phyloP scores from a whole-genome alignment of 2,329 filamentous ascomycete species.

The Chaetomium globosum region DNA sequence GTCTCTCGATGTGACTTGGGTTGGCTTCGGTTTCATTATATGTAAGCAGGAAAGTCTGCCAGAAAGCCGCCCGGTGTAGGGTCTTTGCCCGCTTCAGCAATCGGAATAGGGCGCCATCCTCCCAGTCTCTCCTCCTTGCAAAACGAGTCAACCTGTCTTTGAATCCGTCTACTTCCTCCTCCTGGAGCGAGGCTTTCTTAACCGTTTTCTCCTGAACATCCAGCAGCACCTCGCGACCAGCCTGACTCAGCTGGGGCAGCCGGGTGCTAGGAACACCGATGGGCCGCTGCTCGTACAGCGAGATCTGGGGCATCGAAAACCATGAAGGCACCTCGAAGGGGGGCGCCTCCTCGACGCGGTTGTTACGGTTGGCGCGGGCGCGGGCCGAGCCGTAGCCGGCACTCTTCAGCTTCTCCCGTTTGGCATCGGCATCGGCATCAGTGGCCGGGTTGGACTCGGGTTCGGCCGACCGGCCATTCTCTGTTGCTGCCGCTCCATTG shows the following conservation, averaged over 20 bases:
- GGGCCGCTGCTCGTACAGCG: conserved; percentile 33
- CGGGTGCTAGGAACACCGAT: conserved; percentile 22
- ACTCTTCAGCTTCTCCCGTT: conserved; percentile 30
- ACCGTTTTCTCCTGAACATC: conserved; percentile 21
- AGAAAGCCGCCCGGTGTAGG: conserved; percentile 28
- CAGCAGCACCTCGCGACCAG: conserved; percentile 26
- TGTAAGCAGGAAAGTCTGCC: conserved; percentile 26
- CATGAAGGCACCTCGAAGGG: conserved; percentile 29
- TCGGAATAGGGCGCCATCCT: background rate
- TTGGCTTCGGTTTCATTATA: conserved; percentile 20
- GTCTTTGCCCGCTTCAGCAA: conserved; percentile 14
- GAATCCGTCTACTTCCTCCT: conserved; percentile 21
- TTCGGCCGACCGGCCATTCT: conserved; percentile 18
- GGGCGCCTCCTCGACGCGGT: conserved; percentile 31
- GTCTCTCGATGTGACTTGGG: conserved; percentile 23
- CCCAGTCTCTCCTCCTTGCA: background rate
- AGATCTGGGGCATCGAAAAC: conserved; percentile 31
- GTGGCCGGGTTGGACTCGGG: conserved; percentile 9
- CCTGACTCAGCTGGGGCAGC: conserved; percentile 24
- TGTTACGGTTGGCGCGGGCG: conserved; percentile 31
- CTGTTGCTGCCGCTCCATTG: conserved; percentile 10
- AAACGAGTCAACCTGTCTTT: conserved; percentile 18
- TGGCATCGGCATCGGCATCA: conserved; percentile 23
- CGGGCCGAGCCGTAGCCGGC: conserved; percentile 33
- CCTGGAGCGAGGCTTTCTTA: conserved; percentile 18